Percentiles rank a stretch among this genome's conserved stretches.
Evolutionary conservation across 202 grass and related monocot species (phyloP).

Genomic region (Miscanthus sacchariflorus): DNA sequence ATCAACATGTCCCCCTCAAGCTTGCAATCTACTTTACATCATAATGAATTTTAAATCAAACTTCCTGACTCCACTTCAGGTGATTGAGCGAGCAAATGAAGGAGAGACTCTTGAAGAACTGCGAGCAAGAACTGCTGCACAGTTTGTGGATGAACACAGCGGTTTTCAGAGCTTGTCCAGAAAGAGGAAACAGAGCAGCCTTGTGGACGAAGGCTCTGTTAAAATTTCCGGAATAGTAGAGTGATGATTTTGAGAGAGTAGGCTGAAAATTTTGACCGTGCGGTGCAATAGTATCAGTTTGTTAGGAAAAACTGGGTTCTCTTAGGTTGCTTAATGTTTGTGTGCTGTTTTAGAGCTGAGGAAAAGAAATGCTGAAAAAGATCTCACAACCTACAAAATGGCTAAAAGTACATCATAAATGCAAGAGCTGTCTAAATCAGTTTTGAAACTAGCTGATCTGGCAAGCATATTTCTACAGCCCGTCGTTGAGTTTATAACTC

Average conservation of each 20-base stretch:
- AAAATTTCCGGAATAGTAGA: slow-evolving; percentile 84
- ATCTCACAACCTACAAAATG: not conserved
- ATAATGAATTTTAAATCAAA: slow-evolving; percentile 8
- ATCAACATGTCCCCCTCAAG: slow-evolving; percentile 3
- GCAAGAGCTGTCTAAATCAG: not conserved
- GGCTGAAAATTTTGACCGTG: slow-evolving; percentile 36
- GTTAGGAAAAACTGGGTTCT: not conserved
- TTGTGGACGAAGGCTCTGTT: slow-evolving; percentile 71
- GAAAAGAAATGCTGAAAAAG: not conserved
- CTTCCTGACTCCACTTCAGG: slow-evolving; percentile 40
- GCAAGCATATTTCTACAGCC: not conserved
- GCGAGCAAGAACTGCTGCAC: slow-evolving; percentile 75
- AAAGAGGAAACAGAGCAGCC: slow-evolving; percentile 74
- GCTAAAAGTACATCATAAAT: not conserved
- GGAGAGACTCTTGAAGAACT: slow-evolving; percentile 93
- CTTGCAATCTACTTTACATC: not conserved
- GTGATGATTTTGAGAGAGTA: slow-evolving; percentile 15
- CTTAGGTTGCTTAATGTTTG: not conserved
- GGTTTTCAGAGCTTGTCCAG: slow-evolving; percentile 75
- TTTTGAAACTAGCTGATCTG: not conserved
- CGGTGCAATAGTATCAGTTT: slow-evolving; percentile 6
- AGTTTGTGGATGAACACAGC: slow-evolving; percentile 79
- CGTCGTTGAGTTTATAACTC: not conserved
- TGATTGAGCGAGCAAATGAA: slow-evolving; percentile 93
- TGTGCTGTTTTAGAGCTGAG: not conserved